Conservation (phyloP, 164 flowering plant genomes). For the Magnolia changhungtana region DNA sequence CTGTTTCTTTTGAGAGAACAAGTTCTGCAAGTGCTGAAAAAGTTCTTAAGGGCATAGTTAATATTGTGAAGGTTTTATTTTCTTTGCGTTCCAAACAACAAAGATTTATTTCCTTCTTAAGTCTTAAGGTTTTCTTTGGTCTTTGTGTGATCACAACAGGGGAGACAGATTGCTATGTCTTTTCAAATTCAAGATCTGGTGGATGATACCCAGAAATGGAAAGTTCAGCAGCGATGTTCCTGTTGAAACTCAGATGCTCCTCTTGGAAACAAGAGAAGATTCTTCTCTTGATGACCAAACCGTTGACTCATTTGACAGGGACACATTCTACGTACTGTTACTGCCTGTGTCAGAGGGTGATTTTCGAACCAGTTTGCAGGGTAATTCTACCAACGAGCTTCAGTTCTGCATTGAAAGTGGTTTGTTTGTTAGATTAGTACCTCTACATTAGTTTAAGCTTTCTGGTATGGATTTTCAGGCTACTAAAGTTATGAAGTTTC, state of each 20-base stretch:
- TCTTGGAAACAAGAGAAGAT: slow-evolving; percentile 53
- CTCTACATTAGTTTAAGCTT: not conserved
- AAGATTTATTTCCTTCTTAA: too few relatives aligned
- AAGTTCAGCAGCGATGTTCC: slow-evolving; percentile 54
- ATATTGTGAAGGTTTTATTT: too few relatives aligned
- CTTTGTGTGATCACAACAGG: slow-evolving; percentile 28
- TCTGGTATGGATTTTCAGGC: not conserved
- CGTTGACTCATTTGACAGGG: slow-evolving; percentile 17
- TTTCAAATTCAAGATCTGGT: slow-evolving; percentile 69
- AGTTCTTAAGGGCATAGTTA: slow-evolving; percentile 10
- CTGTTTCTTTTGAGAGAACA: slow-evolving; percentile 50
- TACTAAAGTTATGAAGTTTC: not conserved
- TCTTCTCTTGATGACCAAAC: slow-evolving; percentile 29
- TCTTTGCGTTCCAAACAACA: too few relatives aligned
- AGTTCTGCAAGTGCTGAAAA: slow-evolving; percentile 50
- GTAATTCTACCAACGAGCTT: slow-evolving; percentile 60
- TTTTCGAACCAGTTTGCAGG: slow-evolving; percentile 65
- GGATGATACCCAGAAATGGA: slow-evolving; percentile 78
- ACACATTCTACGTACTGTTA: slow-evolving; percentile 47
- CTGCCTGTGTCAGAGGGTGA: slow-evolving; percentile 67
- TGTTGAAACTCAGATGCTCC: slow-evolving; percentile 72
- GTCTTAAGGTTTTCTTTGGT: not conserved
- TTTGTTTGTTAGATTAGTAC: slow-evolving; percentile 15
- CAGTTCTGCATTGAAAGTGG: slow-evolving; percentile 73
- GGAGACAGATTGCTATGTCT: slow-evolving; percentile 48